phyloP scores from a whole-genome alignment of 306 rosid species.

The Sechiopsis laciniata region DNA sequence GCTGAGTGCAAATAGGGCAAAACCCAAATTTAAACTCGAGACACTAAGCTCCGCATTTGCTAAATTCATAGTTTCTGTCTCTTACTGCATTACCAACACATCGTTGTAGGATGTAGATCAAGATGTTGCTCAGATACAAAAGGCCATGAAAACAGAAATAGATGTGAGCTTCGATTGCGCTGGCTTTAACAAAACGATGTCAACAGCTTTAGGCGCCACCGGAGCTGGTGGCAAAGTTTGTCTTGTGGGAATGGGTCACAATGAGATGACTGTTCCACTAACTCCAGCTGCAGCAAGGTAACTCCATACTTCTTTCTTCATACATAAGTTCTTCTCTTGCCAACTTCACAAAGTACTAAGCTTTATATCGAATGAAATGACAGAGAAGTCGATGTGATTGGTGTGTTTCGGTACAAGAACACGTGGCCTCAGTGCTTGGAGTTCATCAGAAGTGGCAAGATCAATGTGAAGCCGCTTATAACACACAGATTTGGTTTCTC shows the following conservation, averaged over 20 bases:
- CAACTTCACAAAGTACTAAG: neutral
- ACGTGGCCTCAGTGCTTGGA: conserved; percentile 92
- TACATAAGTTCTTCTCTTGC: neutral
- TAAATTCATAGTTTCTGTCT: neutral
- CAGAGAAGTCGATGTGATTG: conserved; percentile 88
- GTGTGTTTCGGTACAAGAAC: conserved; percentile 76
- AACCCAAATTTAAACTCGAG: neutral
- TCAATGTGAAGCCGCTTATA: no score
- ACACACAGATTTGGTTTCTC: conserved; percentile 38
- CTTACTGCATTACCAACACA: neutral
- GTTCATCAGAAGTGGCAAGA: conserved; percentile 28
- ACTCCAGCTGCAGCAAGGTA: conserved; percentile 77
- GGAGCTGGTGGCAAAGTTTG: conserved; percentile 80
- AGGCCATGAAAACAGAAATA: conserved; percentile 49
- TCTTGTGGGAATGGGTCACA: conserved; percentile 79
- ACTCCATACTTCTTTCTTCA: conserved; percentile 7
- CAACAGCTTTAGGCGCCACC: conserved; percentile 71
- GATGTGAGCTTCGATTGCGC: conserved; percentile 80
- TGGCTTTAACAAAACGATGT: conserved; percentile 81
- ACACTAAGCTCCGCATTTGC: neutral
- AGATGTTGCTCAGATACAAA: conserved; percentile 51
- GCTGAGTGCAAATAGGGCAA: neutral
- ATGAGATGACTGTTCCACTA: conserved; percentile 76
- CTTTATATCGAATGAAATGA: neutral
- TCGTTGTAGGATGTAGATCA: conserved; percentile 51